These are phyloP conservation scores for Hsuehochloa calcarea DNA, from an alignment of 176 grass and related monocot genomes.

Conservation along the genomic window DNA sequence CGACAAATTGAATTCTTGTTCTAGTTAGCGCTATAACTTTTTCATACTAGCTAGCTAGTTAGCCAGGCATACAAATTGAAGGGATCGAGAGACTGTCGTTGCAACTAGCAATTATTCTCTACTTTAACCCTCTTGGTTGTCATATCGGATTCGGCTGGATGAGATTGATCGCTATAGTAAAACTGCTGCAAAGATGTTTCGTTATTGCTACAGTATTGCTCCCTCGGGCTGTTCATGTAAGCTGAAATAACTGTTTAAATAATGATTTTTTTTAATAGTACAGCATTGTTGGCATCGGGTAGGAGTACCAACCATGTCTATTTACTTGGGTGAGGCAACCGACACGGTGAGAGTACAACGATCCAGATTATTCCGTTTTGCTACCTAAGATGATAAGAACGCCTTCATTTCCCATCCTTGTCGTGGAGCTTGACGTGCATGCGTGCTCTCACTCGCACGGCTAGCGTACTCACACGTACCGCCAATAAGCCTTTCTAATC, in stretches of 20 bases:
- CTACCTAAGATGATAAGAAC: background rate
- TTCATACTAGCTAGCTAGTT: too few relatives aligned
- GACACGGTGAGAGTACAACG: background rate
- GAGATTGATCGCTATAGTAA: too few relatives aligned
- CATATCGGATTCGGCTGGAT: too few relatives aligned
- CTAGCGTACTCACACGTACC: background rate
- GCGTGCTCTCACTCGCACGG: background rate
- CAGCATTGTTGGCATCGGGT: too few relatives aligned
- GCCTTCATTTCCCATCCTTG: background rate
- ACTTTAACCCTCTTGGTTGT: too few relatives aligned
- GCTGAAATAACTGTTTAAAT: too few relatives aligned
- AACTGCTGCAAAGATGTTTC: too few relatives aligned
- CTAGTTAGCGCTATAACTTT: background rate
- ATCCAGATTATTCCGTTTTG: background rate
- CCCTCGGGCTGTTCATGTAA: fast-evolving
- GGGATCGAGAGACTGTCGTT: background rate
- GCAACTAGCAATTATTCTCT: too few relatives aligned
- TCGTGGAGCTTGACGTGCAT: background rate
- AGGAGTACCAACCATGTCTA: too few relatives aligned
- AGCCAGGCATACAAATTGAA: too few relatives aligned
- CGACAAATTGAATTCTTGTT: background rate
- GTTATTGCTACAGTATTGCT: too few relatives aligned
- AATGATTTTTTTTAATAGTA: too few relatives aligned
- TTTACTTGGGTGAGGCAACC: background rate
- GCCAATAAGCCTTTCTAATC: background rate